Base-by-base conservation (phyloP, 2,329 filamentous ascomycete genomes). In the Fusarium tricinctum region DNA sequence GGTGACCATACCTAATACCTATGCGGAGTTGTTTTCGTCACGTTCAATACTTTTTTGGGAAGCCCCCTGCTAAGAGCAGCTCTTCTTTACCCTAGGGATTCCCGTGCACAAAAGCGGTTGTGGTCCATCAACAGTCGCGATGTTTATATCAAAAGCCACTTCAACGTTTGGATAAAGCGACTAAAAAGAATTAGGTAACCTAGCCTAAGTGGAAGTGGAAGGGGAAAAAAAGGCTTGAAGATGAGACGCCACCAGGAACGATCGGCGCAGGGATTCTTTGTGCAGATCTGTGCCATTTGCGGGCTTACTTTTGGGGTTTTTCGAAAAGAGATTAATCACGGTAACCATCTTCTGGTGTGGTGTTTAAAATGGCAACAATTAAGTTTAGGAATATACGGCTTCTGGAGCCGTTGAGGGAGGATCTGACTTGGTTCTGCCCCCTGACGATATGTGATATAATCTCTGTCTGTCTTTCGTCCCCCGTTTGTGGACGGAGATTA, bases 221-320 rank as follows among this genome's bases (percentile, higher is more conserved):
- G 30, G n/a, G n/a, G n/a, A n/a, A 23, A 45, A 46, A 32, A 65
- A 47, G 65, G 63, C 62, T 68, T 71, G 58, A 58, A 47, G 58
- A 53, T 47, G 43, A 65, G 62, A 66, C 71, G 72, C 72, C 72
- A 74, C 72, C 61, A 62, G 50, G 63, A 60, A 68, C 69, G 72
- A 74, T 74, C 72, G 65, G 60, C 72, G 48, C 72, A 72, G 67
- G 72, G 72, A 70, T 73, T 38, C 30, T 56, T 39, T 57, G 58
- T 56, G 72, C 54, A 69, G 72, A 74, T 74, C 72, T 67, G 69
- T 62, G 46, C 71, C 65, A 54, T 68, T 64, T 71, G 63, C 64
- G 69, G 69, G 66, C 54, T 50, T 61, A 45, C 60, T 68, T 51
- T 46, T 58, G 69, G 35, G 17, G 1, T n/a, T 38, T 38, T n/a